phyloP scores from a whole-genome alignment of 2,329 filamentous ascomycete genomes.

The Neonectria hederae region DNA sequence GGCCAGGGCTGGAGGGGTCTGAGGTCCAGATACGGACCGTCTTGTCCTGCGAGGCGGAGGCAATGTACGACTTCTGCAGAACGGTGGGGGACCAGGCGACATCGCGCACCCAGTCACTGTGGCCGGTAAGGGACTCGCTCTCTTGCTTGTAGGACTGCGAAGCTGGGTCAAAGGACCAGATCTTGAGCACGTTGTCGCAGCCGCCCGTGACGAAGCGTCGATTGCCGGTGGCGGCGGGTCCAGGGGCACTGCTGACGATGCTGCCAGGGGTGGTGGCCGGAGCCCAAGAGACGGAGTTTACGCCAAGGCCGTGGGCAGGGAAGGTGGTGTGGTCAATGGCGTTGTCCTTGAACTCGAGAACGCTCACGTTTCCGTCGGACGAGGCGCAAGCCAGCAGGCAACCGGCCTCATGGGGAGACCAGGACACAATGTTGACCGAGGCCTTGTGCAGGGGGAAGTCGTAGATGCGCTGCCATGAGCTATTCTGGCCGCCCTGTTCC shows the following conservation, averaged over 20 bases:
- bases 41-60: conserved; percentile 94
- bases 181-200: conserved; percentile 91
- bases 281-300: conserved; percentile 96
- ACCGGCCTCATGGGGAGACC: conserved; percentile 96
- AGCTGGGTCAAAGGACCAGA: conserved; percentile 84
- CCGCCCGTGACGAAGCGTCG: conserved; percentile 94
- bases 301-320: conserved; percentile 89
- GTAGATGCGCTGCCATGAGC: conserved; percentile 85
- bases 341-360: conserved; percentile 97
- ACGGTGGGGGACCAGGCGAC: conserved; percentile 97
- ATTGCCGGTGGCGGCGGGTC: conserved; percentile 68
- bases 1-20: conserved; percentile 66
- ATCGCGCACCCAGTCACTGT: conserved; percentile 96
- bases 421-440: conserved; percentile 94
- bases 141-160: conserved; percentile 70
- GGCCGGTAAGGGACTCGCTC: conserved; percentile 75
- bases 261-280: conserved; percentile 85
- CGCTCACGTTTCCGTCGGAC: conserved; percentile 90
- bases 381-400: conserved; percentile 95
- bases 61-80: conserved; percentile 95
- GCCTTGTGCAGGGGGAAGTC: conserved; percentile 94
- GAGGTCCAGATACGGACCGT: conserved; percentile 97
- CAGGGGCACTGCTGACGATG: conserved; percentile 77
- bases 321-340: conserved; percentile 91
- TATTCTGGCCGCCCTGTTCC: conserved; percentile 71